These are phyloP conservation scores for Aspergillus sojae DNA, from an alignment of 2,329 filamentous ascomycete genomes.

Conservation along the genomic window DNA sequence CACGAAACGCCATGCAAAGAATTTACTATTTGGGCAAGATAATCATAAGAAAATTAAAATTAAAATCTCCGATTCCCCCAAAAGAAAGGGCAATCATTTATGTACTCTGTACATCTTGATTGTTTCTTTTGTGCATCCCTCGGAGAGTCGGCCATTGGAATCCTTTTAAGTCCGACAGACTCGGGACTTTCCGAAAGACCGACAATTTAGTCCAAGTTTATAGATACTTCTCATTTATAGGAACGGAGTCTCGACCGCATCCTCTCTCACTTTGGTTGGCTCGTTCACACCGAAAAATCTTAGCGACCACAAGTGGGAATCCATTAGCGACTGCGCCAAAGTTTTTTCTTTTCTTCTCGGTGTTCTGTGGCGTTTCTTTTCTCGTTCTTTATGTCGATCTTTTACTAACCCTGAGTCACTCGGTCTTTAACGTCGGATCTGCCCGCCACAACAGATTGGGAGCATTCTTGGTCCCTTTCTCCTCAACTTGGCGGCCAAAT, in stretches of 20 bases:
- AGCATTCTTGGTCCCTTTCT: not conserved
- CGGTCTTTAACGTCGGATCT: slow-evolving; percentile 6
- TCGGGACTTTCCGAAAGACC: not conserved
- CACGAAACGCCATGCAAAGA: not conserved
- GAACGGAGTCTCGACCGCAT: not conserved
- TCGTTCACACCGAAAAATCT: not conserved
- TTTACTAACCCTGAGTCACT: not conserved
- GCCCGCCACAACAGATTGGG: not conserved
- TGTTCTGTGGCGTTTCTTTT: not conserved
- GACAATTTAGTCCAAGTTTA: not conserved
- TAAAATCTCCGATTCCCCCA: not conserved
- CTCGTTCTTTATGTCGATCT: not conserved
- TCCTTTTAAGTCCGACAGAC: not conserved
- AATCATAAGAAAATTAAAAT: not conserved
- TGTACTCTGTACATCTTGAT: not conserved
- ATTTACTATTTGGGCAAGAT: not conserved
- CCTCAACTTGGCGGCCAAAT: not conserved
- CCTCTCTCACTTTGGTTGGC: not conserved
- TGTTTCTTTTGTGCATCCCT: not conserved
- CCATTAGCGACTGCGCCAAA: not conserved
- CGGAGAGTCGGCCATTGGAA: not conserved
- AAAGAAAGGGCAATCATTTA: not conserved
- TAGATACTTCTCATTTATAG: not conserved
- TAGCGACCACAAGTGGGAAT: not conserved
- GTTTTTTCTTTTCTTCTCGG: not conserved